These are phyloP conservation scores for Luvunga scandens DNA, from an alignment of 345 rosid genomes.

Conservation along the genomic window DNA sequence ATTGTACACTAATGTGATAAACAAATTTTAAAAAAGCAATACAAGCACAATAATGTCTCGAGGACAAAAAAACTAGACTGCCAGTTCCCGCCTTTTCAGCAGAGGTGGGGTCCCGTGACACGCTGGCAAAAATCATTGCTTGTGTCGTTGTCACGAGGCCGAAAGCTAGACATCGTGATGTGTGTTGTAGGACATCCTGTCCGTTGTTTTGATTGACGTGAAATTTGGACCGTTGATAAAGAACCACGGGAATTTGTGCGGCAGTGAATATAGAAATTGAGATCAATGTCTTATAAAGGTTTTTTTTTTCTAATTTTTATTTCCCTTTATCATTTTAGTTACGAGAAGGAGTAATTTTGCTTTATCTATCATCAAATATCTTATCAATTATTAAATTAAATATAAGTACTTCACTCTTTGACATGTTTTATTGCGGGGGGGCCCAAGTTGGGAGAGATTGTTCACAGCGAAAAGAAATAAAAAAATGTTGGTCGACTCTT, in stretches of 20 bases:
- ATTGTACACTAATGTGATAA: background rate
- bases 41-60: background rate
- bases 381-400: background rate
- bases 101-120: constrained; percentile 28
- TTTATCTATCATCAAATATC: background rate
- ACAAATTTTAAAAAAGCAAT: background rate
- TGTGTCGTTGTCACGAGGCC: constrained; percentile 48
- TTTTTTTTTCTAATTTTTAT: background rate
- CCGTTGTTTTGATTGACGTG: constrained; percentile 23
- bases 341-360: background rate
- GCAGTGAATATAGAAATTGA: background rate
- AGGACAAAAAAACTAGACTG: background rate
- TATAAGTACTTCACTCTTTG: background rate
- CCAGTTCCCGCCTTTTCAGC: constrained; percentile 35
- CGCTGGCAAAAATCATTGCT: constrained; percentile 24
- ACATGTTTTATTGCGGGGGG: background rate
- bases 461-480: no score
- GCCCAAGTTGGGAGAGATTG: background rate
- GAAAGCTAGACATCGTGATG: constrained; percentile 45
- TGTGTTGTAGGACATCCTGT: constrained; percentile 28
- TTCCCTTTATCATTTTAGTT: background rate
- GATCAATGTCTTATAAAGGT: constrained; percentile 7
- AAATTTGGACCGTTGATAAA: constrained; percentile 25
- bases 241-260: constrained; percentile 29
- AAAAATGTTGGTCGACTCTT: background rate